Evolutionary conservation across 2,329 filamentous ascomycete genomes (phyloP).

Genomic region (Ophiosphaerella herpotricha): DNA sequence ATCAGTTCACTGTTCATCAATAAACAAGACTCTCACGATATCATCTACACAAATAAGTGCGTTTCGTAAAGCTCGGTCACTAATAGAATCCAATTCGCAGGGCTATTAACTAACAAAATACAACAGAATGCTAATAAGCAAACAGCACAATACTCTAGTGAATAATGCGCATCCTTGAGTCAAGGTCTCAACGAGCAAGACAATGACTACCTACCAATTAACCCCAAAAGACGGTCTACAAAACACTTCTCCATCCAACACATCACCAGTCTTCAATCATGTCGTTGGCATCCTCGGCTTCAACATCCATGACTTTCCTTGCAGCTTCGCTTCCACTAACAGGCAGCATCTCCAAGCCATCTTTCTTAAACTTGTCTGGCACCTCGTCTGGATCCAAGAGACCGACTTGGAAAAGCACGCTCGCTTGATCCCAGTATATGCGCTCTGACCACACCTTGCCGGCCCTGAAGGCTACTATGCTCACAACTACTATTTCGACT

Average conservation of each 20-base stretch:
- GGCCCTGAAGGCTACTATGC: conserved; percentile 59
- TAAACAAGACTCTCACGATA: too few species aligned
- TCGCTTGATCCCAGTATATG: conserved; percentile 67
- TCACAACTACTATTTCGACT: conserved; percentile 62
- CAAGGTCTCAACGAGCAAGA: not conserved
- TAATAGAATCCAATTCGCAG: too few species aligned
- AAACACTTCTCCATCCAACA: not conserved
- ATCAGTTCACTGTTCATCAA: too few species aligned
- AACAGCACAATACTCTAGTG: too few species aligned
- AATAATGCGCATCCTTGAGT: too few species aligned
- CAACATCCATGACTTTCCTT: conserved; percentile 53
- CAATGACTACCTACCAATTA: not conserved
- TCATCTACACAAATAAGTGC: too few species aligned
- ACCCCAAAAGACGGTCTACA: not conserved
- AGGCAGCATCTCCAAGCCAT: conserved; percentile 53
- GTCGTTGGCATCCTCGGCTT: conserved; percentile 50
- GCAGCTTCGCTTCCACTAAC: conserved; percentile 53
- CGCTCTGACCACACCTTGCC: conserved; percentile 62
- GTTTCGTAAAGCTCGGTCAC: too few species aligned
- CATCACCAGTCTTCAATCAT: conserved; percentile 53
- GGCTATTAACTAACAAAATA: too few species aligned
- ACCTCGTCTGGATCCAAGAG: conserved; percentile 61
- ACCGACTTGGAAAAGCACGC: conserved; percentile 63
- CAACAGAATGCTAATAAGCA: too few species aligned
- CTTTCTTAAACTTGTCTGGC: conserved; percentile 51